Base-by-base conservation (phyloP, 164 flowering plant species). In the Buxus sempervirens region DNA sequence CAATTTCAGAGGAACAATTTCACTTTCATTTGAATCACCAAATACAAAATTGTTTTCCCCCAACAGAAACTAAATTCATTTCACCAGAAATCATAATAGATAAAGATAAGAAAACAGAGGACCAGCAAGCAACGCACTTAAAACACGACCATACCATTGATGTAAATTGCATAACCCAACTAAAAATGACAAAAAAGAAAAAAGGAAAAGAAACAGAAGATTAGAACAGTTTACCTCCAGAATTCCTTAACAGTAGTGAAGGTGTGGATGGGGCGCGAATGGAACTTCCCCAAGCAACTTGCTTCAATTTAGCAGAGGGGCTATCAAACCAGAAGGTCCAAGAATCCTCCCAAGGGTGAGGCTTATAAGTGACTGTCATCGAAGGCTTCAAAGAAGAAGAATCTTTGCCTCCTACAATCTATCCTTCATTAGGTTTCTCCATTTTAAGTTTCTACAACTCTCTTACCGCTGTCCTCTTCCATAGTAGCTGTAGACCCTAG, bases 291-390 rank as follows among this genome's bases (percentile, higher is more conserved):
- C 51, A 45, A 45, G 51, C 9, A 32, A 74, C 80, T 63, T 85
- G 92, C 75, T 79, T 92, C 20, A 82, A 60, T 63, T 85, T 90
- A 18, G 85, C 86, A 0, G 81, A 69, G 0, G 90, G 90, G 54
- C 79, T 89, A 64, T 92, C 92, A 80, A 90, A 92, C 98, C 97
- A 95, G 82, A 95, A 90, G 18, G 98, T 90, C 98, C 98, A 92
- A 0, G 51, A 45, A 10, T 45, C 2, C 51, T 45, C 51, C 51
- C 5, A 45, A 45, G 51, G 51, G 12, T 45, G 90, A 14, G 77
- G 53, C 70, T 76, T 83, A 25, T 73, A 70, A 0, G 58, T 58
- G 5, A 71, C 10, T 7, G 63, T 10, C 9, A 63, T 14, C 10
- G 73, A 68, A n/a, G n/a, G n/a, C n/a, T n/a, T n/a, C n/a, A n/a